Conservation (phyloP, 176 grass and related monocot genomes). For the Lolium perenne region DNA sequence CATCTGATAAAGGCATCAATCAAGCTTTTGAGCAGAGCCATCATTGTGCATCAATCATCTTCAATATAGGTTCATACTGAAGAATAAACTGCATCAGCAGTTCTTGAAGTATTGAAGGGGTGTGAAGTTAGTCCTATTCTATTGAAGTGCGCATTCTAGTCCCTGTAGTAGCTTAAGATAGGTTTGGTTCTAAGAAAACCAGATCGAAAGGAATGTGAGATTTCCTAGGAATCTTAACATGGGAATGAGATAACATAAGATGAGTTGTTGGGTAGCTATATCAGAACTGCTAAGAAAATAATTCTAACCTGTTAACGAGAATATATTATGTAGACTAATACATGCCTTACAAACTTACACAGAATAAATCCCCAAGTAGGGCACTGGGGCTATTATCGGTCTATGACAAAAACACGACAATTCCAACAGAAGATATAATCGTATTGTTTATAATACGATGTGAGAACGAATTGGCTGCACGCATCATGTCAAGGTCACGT, state of each 20-base stretch:
- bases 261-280: not conserved
- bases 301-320: not conserved
- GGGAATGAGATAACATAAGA: not conserved
- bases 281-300: not conserved
- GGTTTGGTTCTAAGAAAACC: slow-evolving; percentile 8
- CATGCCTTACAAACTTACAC: not conserved
- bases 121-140: slow-evolving; percentile 19
- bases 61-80: not conserved
- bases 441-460: not conserved
- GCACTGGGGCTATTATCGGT: not conserved
- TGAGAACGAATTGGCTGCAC: not conserved
- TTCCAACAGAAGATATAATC: not conserved
- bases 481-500: not conserved
- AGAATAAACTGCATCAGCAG: not conserved
- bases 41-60: slow-evolving; percentile 6
- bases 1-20: slow-evolving; percentile 30
- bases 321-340: not conserved
- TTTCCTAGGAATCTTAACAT: not conserved
- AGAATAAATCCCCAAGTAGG: slow-evolving; percentile 8
- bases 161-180: not conserved
- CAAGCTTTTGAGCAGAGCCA: slow-evolving; percentile 27
- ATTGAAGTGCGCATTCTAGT: slow-evolving; percentile 2
- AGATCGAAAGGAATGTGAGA: slow-evolving; percentile 19
- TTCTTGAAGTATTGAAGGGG: not conserved
- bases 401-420: not conserved